phyloP scores from a whole-genome alignment of 805 yeast species.

The Yamadazyma nakazawae region DNA sequence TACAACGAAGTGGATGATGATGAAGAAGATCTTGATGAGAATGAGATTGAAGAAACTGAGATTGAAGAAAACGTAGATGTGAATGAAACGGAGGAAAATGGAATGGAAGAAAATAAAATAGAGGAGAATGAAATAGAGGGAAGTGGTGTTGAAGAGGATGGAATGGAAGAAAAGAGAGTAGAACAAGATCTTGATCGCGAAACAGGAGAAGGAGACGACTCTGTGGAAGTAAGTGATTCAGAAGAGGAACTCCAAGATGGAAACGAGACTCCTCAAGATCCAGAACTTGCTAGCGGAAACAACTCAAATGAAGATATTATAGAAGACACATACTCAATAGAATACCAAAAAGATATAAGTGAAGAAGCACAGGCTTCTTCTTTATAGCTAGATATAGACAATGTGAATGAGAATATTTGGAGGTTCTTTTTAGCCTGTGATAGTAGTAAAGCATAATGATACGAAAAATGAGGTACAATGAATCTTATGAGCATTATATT shows the following conservation, averaged over 20 bases:
- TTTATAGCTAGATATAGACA: too few relatives aligned
- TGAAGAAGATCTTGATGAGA: constrained; percentile 4
- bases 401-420: too few relatives aligned
- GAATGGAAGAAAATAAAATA: constrained; percentile 1
- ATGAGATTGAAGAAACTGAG: constrained; percentile 3
- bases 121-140: neutral
- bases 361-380: too few relatives aligned
- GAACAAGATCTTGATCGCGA: neutral
- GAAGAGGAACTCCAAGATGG: too few relatives aligned
- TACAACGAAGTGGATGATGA: constrained; percentile 20
- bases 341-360: too few relatives aligned
- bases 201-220: neutral
- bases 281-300: too few relatives aligned
- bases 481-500: neutral
- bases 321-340: too few relatives aligned
- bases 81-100: neutral
- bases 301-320: too few relatives aligned
- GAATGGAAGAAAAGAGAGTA: neutral
- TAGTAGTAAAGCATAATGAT: too few relatives aligned
- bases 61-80: neutral
- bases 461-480: too few relatives aligned
- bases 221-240: neutral
- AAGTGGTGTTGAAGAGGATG: constrained; percentile 4
- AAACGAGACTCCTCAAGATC: too few relatives aligned
- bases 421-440: too few relatives aligned